Evolutionary conservation across 208 protist species (phyloP).

Genomic region (Trypanosoma brucei): DNA sequence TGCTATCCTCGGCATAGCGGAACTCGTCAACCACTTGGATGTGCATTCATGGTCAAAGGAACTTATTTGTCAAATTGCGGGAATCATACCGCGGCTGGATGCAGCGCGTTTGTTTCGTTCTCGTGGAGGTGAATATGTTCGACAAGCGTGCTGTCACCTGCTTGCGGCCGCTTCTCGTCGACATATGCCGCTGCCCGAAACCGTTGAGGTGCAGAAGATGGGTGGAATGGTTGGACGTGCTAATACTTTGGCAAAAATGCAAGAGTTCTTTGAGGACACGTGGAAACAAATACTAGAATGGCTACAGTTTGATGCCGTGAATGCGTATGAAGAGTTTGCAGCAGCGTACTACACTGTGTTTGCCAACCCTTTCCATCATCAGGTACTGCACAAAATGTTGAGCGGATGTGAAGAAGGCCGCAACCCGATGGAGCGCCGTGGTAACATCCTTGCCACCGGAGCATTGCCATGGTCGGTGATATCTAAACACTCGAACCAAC

Average conservation of each 20-base stretch:
- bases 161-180: constrained; percentile 67
- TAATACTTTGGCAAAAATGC: constrained; percentile 56
- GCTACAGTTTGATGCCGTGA: constrained; percentile 64
- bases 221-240: constrained; percentile 45
- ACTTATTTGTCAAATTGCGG: constrained; percentile 27
- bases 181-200: constrained; percentile 61
- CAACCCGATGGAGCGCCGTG: constrained; percentile 70
- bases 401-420: constrained; percentile 25
- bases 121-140: constrained; percentile 91
- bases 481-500: constrained; percentile 14
- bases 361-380: constrained; percentile 65
- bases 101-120: constrained; percentile 91
- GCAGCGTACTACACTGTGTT: constrained; percentile 61
- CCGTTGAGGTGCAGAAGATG: constrained; percentile 47
- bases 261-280: constrained; percentile 85
- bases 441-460: constrained; percentile 80
- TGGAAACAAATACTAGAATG: constrained; percentile 87
- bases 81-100: constrained; percentile 81
- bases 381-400: constrained; percentile 62
- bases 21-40: constrained; percentile 70
- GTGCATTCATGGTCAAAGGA: constrained; percentile 29
- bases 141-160: constrained; percentile 87
- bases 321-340: constrained; percentile 61
- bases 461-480: constrained; percentile 56
- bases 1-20: constrained; percentile 79